Percentiles rank a stretch among this genome's conserved stretches.
These are phyloP conservation scores for Xylariaceae sp. DNA, from an alignment of 2,329 filamentous ascomycete species.

Conservation along the genomic window DNA sequence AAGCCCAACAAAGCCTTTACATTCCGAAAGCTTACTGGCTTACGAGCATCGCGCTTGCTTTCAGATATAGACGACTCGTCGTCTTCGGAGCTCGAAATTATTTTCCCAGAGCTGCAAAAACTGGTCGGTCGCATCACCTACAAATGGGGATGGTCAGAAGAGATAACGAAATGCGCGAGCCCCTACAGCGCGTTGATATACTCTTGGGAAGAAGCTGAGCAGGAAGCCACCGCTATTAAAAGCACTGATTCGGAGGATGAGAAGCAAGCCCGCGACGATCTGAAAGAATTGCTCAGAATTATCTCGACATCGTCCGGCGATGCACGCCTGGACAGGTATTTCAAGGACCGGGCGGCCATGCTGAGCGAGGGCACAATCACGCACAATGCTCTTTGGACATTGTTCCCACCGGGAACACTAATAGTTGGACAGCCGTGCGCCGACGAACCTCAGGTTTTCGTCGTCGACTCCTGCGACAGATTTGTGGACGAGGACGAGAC, in stretches of 20 bases:
- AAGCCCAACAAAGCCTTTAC: slow-evolving; percentile 13
- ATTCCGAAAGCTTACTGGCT: slow-evolving; percentile 5
- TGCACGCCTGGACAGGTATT: slow-evolving; percentile 10
- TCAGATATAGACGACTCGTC: not conserved
- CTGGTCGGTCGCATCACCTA: slow-evolving; percentile 12
- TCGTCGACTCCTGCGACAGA: not conserved
- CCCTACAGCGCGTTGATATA: slow-evolving; percentile 9
- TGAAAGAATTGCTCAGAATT: slow-evolving; percentile 11
- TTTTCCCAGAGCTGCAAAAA: slow-evolving; percentile 8
- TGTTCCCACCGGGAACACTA: slow-evolving; percentile 13
- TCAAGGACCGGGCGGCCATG: slow-evolving; percentile 7
- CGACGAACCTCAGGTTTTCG: slow-evolving; percentile 10
- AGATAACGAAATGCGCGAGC: not conserved
- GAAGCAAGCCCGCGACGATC: slow-evolving; percentile 9
- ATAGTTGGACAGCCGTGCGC: slow-evolving; percentile 9
- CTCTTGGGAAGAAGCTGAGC: slow-evolving; percentile 9
- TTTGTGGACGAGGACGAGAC: not conserved
- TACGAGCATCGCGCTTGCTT: not conserved
- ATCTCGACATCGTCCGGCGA: slow-evolving; percentile 15
- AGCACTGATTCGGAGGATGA: slow-evolving; percentile 1
- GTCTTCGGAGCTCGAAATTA: slow-evolving; percentile 9
- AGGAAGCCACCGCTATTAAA: not conserved
- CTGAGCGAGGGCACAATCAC: slow-evolving; percentile 4
- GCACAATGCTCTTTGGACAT: slow-evolving; percentile 11
- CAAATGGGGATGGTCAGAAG: slow-evolving; percentile 13